Percentiles rank a stretch among this genome's conserved stretches.
Evolutionary conservation across 2,329 filamentous ascomycete species (phyloP).

Genomic region (Aspergillus nomiae): DNA sequence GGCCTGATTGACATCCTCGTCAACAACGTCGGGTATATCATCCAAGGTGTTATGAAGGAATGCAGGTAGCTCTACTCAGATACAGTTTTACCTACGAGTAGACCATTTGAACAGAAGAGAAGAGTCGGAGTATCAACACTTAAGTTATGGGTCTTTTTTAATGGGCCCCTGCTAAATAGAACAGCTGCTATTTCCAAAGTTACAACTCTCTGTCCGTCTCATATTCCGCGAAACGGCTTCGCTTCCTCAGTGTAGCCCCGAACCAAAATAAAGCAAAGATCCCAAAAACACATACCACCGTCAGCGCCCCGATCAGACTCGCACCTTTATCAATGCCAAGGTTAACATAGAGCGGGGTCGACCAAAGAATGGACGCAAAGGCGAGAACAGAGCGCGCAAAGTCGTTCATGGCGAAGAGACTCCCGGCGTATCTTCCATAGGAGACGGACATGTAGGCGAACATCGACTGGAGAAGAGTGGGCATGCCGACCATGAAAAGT

Average conservation of each 20-base stretch:
- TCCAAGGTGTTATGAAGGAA: slow-evolving; percentile 27
- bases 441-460: neutral
- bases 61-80: neutral
- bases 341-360: neutral
- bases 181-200: neutral
- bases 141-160: neutral
- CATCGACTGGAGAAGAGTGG: neutral
- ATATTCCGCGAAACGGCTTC: neutral
- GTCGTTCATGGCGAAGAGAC: neutral
- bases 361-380: neutral
- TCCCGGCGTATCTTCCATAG: neutral
- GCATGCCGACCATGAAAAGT: neutral
- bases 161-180: neutral
- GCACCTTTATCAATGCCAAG: neutral
- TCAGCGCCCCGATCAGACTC: neutral
- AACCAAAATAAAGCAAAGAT: neutral
- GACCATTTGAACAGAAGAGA: neutral
- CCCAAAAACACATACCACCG: neutral
- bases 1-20: slow-evolving; percentile 48
- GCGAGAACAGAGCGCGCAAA: neutral
- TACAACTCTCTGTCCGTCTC: neutral
- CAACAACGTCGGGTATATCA: slow-evolving; percentile 47
- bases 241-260: neutral
- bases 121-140: neutral
- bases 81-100: neutral